These are phyloP conservation scores for Artemisia argyi DNA, from an alignment of 129 eudicot species.

Conservation along the genomic window DNA sequence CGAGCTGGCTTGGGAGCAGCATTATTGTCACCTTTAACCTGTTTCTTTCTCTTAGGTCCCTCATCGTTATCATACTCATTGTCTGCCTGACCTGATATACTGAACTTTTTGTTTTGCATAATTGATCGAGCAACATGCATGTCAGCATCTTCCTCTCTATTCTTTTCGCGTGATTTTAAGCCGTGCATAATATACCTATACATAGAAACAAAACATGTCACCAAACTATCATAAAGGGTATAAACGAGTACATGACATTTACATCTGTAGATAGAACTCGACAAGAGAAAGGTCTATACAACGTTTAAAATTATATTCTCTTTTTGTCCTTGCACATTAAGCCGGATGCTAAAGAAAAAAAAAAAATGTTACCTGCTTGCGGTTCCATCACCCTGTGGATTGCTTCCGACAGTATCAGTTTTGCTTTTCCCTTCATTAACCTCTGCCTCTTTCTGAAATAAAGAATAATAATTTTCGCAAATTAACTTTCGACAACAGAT, in stretches of 20 bases:
- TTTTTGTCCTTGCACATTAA: neutral
- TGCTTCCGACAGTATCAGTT: slow-evolving; percentile 30
- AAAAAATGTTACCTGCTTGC: slow-evolving; percentile 53
- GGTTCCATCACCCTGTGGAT: slow-evolving; percentile 51
- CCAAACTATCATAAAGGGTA: neutral
- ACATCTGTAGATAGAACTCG: neutral
- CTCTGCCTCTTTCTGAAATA: slow-evolving; percentile 79
- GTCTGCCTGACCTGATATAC: slow-evolving; percentile 66
- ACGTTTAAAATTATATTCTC: neutral
- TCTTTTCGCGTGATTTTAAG: slow-evolving; percentile 47
- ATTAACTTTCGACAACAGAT: neutral
- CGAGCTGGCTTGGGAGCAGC: slow-evolving; percentile 32
- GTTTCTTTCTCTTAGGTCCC: slow-evolving; percentile 68
- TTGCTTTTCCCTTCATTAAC: slow-evolving; percentile 29
- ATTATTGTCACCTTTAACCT: slow-evolving; percentile 44
- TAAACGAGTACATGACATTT: neutral
- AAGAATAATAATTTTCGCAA: neutral
- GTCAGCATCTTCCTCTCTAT: slow-evolving; percentile 80
- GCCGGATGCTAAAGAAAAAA: slow-evolving; percentile 5
- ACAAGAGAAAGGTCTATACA: neutral
- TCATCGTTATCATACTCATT: slow-evolving; percentile 91
- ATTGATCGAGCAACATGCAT: slow-evolving; percentile 74
- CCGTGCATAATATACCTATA: slow-evolving; percentile 59
- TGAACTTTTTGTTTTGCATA: slow-evolving; percentile 60
- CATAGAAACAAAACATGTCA: neutral